These are phyloP conservation scores for Septoria linicola DNA, from an alignment of 2,329 filamentous ascomycete species.

Conservation along the genomic window DNA sequence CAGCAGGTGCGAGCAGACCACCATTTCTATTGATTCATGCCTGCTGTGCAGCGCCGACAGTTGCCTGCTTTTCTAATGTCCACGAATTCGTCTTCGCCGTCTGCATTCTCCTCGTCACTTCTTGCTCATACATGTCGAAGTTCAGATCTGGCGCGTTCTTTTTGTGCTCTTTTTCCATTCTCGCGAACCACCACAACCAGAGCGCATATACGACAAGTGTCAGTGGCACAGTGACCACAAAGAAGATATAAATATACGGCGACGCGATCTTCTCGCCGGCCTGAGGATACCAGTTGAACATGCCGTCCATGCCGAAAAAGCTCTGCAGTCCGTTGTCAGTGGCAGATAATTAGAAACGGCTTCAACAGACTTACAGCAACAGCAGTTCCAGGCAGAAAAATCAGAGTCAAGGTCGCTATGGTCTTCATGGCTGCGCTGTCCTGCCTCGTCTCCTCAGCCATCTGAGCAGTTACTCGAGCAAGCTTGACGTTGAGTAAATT, in stretches of 20 bases:
- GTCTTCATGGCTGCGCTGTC: slow-evolving; percentile 49
- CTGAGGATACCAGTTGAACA: slow-evolving; percentile 31
- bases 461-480: slow-evolving; percentile 37
- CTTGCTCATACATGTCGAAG: slow-evolving; percentile 33
- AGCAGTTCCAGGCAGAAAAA: slow-evolving; percentile 45
- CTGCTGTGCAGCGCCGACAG: slow-evolving; percentile 13
- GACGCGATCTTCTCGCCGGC: slow-evolving; percentile 31
- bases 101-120: slow-evolving; percentile 33
- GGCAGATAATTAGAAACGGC: neutral
- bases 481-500: slow-evolving; percentile 39
- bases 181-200: slow-evolving; percentile 36
- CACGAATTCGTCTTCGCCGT: slow-evolving; percentile 31
- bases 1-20: neutral
- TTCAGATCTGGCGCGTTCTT: slow-evolving; percentile 31
- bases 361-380: slow-evolving; percentile 30
- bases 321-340: slow-evolving; percentile 22
- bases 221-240: slow-evolving; percentile 37
- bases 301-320: slow-evolving; percentile 38
- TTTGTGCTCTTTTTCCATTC: slow-evolving; percentile 30
- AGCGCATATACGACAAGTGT: slow-evolving; percentile 33
- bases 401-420: slow-evolving; percentile 46
- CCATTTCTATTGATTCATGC: slow-evolving; percentile 8
- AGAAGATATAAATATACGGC: slow-evolving; percentile 36
- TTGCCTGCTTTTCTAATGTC: slow-evolving; percentile 21
- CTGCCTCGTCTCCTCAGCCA: slow-evolving; percentile 36